These are phyloP conservation scores for Toxicodendron radicans DNA, from an alignment of 345 rosid species.

Conservation along the genomic window DNA sequence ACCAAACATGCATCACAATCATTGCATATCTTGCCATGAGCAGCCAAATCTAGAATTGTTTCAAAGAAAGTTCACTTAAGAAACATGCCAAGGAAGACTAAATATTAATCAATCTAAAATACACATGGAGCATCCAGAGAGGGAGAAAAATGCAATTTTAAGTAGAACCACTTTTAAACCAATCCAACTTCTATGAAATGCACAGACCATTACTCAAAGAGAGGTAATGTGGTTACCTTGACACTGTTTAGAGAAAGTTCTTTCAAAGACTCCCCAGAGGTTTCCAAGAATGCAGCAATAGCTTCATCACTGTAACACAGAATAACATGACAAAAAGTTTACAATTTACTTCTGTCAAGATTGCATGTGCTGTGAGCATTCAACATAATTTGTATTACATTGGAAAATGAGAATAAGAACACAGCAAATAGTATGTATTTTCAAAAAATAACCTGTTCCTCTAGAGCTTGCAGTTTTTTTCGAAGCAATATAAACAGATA, in stretches of 20 bases:
- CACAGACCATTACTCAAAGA: neutral
- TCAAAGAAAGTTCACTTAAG: neutral
- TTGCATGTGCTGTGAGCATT: neutral
- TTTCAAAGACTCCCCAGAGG: conserved; percentile 58
- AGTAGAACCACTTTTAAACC: neutral
- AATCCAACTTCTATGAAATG: neutral
- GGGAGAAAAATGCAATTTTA: neutral
- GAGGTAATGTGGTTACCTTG: conserved; percentile 43
- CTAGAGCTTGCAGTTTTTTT: neutral
- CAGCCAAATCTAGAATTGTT: neutral
- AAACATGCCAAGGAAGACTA: neutral
- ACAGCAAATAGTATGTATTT: neutral
- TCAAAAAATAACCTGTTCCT: neutral
- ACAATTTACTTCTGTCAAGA: neutral
- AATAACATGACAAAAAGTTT: neutral
- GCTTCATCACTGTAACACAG: conserved; percentile 72
- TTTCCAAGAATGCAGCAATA: conserved; percentile 85
- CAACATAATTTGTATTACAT: neutral
- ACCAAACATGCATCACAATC: neutral
- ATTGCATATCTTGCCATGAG: neutral
- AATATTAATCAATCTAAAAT: neutral
- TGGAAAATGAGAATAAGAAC: neutral
- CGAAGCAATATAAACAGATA: neutral
- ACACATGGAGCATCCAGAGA: neutral
- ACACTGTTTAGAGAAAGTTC: conserved; percentile 76